Base-by-base conservation (phyloP, 179 eudicot species). In the Amaranthus tricolor region DNA sequence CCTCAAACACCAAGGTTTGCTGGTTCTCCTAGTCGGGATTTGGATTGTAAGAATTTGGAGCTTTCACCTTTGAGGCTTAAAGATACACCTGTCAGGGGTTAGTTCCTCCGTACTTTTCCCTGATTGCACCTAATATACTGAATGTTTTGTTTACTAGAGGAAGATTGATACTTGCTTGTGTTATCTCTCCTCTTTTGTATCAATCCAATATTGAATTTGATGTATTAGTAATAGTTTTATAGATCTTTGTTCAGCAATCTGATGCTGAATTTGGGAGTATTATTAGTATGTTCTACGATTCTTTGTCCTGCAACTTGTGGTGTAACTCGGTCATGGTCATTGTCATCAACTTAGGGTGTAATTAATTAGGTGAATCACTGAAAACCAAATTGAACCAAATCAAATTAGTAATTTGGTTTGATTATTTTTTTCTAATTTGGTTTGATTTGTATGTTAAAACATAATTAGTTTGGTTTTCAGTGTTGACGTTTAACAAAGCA, bases 61-160 rank as follows among this genome's bases (percentile, higher is more conserved):
- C 60, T 79, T 50, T 82, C 80, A 31, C 80, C 80, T 45, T 53
- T 83, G 75, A 83, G 76, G 78, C 76, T 83, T 71, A 78, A 76
- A 79, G 85, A 83, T 13, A 75, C 85, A 43, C 85, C 85, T 49
- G 13, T 65, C 52, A 82, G 66, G 70, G 52, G 15, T 14, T 70
- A 65, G 31, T 45, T 59, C 45, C 49, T 43, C 6, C 43, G 20
- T 62, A 5, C 21, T 6, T 47, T 61, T 20, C 45, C 5, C 11
- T 51, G 51, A 43, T 13, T 43, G 56, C 12, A 16, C 3, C 50
- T 17, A 43, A 62, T 7, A 3, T 51, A 56, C 24, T 57, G 61
- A 14, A 58, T 14, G 59, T 43, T 68, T 74, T 60, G 15, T 70
- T 58, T 70, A 68, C 14, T 68, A 49, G 62, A 54, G 65, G 61